Evolutionary conservation across 345 rosid genomes (phyloP), one percentile per base, ranked within the genome.

Genomic region (Nephelium lappaceum): DNA sequence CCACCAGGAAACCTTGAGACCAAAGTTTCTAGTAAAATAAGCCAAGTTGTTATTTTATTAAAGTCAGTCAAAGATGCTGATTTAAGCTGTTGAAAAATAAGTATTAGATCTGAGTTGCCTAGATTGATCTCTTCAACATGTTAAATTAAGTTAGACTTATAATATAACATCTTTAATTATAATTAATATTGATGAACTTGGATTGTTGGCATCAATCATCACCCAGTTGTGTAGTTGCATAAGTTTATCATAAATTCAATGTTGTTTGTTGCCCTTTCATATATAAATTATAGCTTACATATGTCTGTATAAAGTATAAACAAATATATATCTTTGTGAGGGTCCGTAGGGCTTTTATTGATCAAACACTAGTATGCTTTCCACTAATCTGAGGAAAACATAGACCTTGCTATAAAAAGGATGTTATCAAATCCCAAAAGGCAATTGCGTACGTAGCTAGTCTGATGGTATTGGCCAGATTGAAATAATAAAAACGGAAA

Each of bases 61-160:
- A 3, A 27, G 36, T 8, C 23, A 42, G 68, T 73, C 68, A 73
- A 61, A 11, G 77, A 73, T 61, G 68, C 24, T 15, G 57, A 73
- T 61, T 41, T 39, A 41, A 60, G 67, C 24, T 19, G 36, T 60
- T 73, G 76, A 31, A 58, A 21, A 39, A 60, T 41, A 23, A 58
- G 51, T 24, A 42, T 41, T 61, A 43, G n/a, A 57, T 60, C 5
- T 5, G 25, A 24, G 43, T n/a, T 23, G 23, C 3, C 60, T 39
- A 12, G 65, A 21, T 21, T 41, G 45, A 73, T 1, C 21, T 15
- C 77, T 6, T 58, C 21, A 73, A 9, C 38, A 21, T 41, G 5
- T 39, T 57, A 39, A 39, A 57, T 51, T 71, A 21, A 72, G 27
- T 71, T 27, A 27, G 61, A 69, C 57, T 39, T 41, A 5, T 38